Evolutionary conservation across 306 rosid genomes (phyloP), one percentile per base, ranked within the genome.

Genomic region (Vigna nakashimae): DNA sequence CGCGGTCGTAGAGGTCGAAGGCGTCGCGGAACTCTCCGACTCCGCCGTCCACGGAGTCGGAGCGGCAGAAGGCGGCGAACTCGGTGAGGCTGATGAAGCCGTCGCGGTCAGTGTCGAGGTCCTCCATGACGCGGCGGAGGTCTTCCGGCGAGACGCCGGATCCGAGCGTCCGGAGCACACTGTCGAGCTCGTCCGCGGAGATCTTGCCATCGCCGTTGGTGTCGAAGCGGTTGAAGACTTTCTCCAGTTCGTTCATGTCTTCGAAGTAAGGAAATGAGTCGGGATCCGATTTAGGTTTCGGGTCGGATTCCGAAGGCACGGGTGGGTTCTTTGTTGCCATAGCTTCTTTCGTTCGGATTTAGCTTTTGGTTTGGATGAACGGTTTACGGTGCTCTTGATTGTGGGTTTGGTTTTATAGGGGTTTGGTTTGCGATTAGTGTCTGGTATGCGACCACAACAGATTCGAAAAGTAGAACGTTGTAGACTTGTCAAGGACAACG

Each of bases 191-290:
- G 78, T 82, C 16, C 59, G 78, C 57, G 79, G 96, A 94, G 90
- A 94, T 94, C 93, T 78, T 84, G 70, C 94, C 97, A 83, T 94
- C 97, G 82, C 89, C 90, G 87, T 94, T 90, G 51, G 85, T n/a
- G 71, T 94, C 97, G 87, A 94, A 94, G 53, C 83, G 89, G 38
- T 83, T 78, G 86, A 94, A 94, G 53, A 94, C 97, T 82, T 56
- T 80, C 58, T 62, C 43, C 18, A 91, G 83, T 67, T 91, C 94
- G 0, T 78, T 85, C 71, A 10, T 63, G 80, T 82, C 72, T 51
- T 84, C 84, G 78, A 76, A 77, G 66, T 15, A 65, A 10, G 85
- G 36, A 1, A 16, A 62, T 2, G 68, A 5, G 0, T 32, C 68
- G 1, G 89, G 18, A 26, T 13, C 34, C 13, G 62, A 72, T 46